phyloP scores from a whole-genome alignment of 768 basidiomycete genomes.

The Polyporus arcularius region DNA sequence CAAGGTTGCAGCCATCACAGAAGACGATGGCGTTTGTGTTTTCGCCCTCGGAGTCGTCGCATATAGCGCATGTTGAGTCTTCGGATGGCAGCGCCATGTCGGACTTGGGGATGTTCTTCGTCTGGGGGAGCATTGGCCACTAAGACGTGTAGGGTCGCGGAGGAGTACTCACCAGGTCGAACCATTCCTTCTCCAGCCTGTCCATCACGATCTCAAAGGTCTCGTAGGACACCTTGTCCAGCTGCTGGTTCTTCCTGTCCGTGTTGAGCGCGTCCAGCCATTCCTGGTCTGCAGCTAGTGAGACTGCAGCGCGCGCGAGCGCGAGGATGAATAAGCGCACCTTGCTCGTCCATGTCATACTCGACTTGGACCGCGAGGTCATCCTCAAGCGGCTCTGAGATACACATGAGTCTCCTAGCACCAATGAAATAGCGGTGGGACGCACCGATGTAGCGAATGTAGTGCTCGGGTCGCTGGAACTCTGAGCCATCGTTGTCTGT shows the following conservation, averaged over 20 bases:
- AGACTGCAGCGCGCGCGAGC: not conserved
- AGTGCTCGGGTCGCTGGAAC: constrained; percentile 78
- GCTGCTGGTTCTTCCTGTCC: constrained; percentile 76
- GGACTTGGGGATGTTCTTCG: constrained; percentile 90
- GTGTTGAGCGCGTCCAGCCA: constrained; percentile 88
- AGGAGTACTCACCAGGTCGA: constrained; percentile 70
- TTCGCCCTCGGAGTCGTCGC: constrained; percentile 98
- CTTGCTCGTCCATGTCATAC: constrained; percentile 99
- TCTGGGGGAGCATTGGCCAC: constrained; percentile 45
- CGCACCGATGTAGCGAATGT: constrained; percentile 89
- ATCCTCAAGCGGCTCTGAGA: constrained; percentile 83
- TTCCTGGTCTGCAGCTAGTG: constrained; percentile 70
- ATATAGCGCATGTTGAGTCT: constrained; percentile 95
- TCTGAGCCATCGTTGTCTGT: constrained; percentile 53
- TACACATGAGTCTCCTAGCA: not conserved
- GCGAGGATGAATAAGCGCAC: constrained; percentile 39
- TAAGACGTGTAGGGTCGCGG: not conserved
- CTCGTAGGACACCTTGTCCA: constrained; percentile 76
- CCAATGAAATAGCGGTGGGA: not conserved
- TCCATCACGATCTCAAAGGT: constrained; percentile 97
- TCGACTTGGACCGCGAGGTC: constrained; percentile 94
- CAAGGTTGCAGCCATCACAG: constrained; percentile 97
- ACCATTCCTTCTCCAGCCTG: constrained; percentile 98
- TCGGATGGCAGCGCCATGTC: constrained; percentile 88
- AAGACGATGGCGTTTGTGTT: constrained; percentile 99